Percentiles rank a stretch among this genome's conserved stretches.
Conservation (phyloP, 2,329 filamentous ascomycete species). For the Herpotrichia juniperi region DNA sequence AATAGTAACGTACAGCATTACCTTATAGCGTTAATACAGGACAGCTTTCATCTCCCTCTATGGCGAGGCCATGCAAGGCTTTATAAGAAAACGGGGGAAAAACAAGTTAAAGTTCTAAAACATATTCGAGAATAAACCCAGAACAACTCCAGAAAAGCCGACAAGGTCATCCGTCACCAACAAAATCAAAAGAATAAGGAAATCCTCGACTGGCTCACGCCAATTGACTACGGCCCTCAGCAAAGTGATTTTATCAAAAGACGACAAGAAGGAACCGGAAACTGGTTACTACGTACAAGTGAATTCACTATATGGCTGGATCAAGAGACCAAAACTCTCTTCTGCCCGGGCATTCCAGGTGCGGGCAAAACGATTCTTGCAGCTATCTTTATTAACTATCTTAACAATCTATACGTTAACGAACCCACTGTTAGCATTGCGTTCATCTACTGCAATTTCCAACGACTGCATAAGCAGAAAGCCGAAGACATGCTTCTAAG, state of each 20-base stretch:
- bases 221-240: constrained; percentile 14
- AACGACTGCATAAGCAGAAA: constrained; percentile 45
- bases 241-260: constrained; percentile 18
- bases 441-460: constrained; percentile 55
- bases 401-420: constrained; percentile 15
- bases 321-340: constrained; percentile 17
- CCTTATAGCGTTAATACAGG: too few species aligned
- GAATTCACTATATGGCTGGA: constrained; percentile 15
- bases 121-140: too few species aligned
- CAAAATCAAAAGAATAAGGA: background rate
- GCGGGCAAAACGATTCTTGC: constrained; percentile 38
- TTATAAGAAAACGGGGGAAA: too few species aligned
- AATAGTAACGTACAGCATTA: too few species aligned
- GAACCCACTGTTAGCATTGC: constrained; percentile 43
- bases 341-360: constrained; percentile 32
- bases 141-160: too few species aligned
- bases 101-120: too few species aligned
- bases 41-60: too few species aligned
- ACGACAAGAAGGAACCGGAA: constrained; percentile 20
- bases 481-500: constrained; percentile 8
- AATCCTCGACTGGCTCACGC: constrained; percentile 20
- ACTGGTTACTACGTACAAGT: constrained; percentile 23
- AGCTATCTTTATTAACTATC: constrained; percentile 22
- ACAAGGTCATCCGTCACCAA: too few species aligned
- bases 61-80: too few species aligned